Evolutionary conservation across 148 eudicot species (phyloP), one percentile per base, ranked within the genome.

Genomic region (Bassia scoparia): DNA sequence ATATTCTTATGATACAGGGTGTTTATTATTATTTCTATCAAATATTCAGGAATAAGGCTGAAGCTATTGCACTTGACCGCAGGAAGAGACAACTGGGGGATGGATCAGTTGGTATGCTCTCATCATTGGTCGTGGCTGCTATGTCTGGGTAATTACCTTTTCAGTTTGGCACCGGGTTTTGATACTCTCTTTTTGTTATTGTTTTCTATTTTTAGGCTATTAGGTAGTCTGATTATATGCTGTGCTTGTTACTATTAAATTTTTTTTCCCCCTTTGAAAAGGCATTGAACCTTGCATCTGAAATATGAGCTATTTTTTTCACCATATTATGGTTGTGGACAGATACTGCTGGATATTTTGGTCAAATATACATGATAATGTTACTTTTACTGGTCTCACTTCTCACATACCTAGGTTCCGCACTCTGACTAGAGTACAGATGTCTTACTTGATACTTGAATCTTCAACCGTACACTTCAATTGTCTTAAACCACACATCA

Each of bases 11-110:
- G 85, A 41, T 80, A 84, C 98, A 95, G 98, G 98, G 98, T 88
- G 98, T 95, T 84, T 95, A 95, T 83, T 95, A 95, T 87, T 95
- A 95, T 89, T 89, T 95, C 93, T 95, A 95, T 87, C 97, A 91
- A 95, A 88, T 95, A 91, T 89, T 95, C 78, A 89, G 98, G 89
- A 92, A 73, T 80, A 91, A 78, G 83, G 97, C 96, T 75, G 98
- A 87, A 87, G 83, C 81, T 69, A 69, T 87, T 77, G 98, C 98
- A 68, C 81, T 87, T 76, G 91, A 83, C 80, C 87, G 86, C 71
- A 85, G 80, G 83, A 91, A 73, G 81, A 86, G 79, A 78, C 97
- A 96, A 67, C 56, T 72, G 44, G 98, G 98, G 67, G 98, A 91
- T 89, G 98, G 98, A 78, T 87, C 98, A 79, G 98, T 94, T 43